Evolutionary conservation across 1,284 basidiomycete species (phyloP).

Genomic region (Anthracocystis walkeri): DNA sequence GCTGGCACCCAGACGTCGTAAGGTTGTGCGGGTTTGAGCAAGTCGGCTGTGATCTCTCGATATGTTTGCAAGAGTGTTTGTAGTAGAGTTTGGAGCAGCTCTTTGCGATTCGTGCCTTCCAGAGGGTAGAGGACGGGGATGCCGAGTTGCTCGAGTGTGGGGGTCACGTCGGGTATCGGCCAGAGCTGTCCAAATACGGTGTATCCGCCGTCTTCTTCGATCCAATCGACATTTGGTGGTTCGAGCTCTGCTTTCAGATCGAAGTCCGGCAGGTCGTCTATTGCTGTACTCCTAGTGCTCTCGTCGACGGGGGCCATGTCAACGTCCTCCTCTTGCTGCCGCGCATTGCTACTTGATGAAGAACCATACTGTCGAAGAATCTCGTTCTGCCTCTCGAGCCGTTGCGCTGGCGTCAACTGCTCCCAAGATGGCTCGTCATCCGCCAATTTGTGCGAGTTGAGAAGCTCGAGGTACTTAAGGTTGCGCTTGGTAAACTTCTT

Average conservation of each 20-base stretch:
- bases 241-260: slow-evolving; percentile 54
- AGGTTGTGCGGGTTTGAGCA: slow-evolving; percentile 59
- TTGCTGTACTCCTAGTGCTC: background rate
- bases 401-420: slow-evolving; percentile 10
- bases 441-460: slow-evolving; percentile 32
- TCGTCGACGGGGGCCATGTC: slow-evolving; percentile 17
- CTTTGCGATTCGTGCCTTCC: slow-evolving; percentile 36
- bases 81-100: slow-evolving; percentile 53
- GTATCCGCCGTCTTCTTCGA: slow-evolving; percentile 66
- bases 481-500: slow-evolving; percentile 56
- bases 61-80: slow-evolving; percentile 68
- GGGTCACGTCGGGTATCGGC: slow-evolving; percentile 63
- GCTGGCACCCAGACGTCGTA: slow-evolving; percentile 59
- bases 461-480: slow-evolving; percentile 39
- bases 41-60: slow-evolving; percentile 53
- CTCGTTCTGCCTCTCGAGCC: slow-evolving; percentile 32
- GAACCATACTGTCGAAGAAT: slow-evolving; percentile 20
- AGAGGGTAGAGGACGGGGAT: slow-evolving; percentile 57
- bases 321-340: slow-evolving; percentile 12
- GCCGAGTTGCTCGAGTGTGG: slow-evolving; percentile 58
- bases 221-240: slow-evolving; percentile 64
- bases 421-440: slow-evolving; percentile 39
- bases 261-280: slow-evolving; percentile 40
- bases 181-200: slow-evolving; percentile 64
- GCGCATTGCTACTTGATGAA: background rate